A percentile compares a stretch with the other conserved stretches of the same genome.
Conservation (phyloP, 768 basidiomycete species). For the Mycena galopus region DNA sequence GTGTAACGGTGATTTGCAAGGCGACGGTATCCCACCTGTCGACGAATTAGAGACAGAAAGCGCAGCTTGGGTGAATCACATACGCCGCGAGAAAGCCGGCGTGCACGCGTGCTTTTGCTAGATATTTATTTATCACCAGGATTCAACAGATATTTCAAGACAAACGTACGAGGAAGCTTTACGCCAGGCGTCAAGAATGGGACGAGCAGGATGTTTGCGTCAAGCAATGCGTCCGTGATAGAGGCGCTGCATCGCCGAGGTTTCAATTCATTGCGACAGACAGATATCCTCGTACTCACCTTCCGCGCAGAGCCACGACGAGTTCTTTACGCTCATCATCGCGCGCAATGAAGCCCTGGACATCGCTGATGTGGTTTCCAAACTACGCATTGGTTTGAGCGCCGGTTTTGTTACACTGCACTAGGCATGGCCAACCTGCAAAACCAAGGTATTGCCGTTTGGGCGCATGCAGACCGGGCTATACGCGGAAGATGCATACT, state of each 20-base stretch:
- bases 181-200: slow-evolving; percentile 62
- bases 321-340: slow-evolving; percentile 61
- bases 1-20: slow-evolving; percentile 51
- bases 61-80: slow-evolving; percentile 29
- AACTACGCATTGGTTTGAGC: slow-evolving; percentile 48
- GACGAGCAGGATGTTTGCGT: slow-evolving; percentile 56
- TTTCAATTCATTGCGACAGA: slow-evolving; percentile 2
- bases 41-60: background rate
- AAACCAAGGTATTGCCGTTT: slow-evolving; percentile 61
- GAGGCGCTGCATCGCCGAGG: slow-evolving; percentile 50
- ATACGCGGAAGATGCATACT: slow-evolving; percentile 68
- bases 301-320: slow-evolving; percentile 64
- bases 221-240: slow-evolving; percentile 56
- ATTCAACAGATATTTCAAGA: background rate
- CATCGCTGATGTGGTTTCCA: slow-evolving; percentile 55
- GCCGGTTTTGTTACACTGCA: background rate
- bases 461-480: slow-evolving; percentile 59
- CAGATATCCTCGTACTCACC: slow-evolving; percentile 45
- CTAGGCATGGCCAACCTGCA: slow-evolving; percentile 46
- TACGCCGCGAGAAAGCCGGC: slow-evolving; percentile 65
- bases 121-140: background rate
- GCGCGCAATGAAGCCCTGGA: slow-evolving; percentile 65
- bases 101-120: slow-evolving; percentile 60
- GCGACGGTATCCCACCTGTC: slow-evolving; percentile 65
- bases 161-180: slow-evolving; percentile 51